A percentile compares a stretch with the other conserved stretches of the same genome.
phyloP scores from a whole-genome alignment of 2,329 filamentous ascomycete species.

The Nothophaeocryptopus gaeumannii region DNA sequence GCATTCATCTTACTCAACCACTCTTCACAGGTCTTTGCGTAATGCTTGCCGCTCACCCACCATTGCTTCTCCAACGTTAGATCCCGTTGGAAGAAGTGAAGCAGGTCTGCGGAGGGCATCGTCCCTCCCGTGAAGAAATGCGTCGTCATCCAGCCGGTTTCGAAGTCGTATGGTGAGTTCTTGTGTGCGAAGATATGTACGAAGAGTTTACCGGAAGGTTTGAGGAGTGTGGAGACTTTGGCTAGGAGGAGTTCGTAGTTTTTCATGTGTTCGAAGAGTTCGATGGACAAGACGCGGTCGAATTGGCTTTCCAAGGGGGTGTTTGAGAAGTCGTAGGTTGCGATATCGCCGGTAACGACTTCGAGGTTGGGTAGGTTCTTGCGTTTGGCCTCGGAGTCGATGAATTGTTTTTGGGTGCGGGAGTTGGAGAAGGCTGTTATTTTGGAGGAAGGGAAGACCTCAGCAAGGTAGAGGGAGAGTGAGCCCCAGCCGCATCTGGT shows the following conservation, averaged over 20 bases:
- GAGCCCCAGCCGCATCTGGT: constrained; percentile 67
- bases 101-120: constrained; percentile 65
- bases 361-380: constrained; percentile 60
- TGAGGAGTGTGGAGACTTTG: constrained; percentile 60
- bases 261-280: constrained; percentile 76
- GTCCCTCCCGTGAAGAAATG: constrained; percentile 72
- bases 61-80: constrained; percentile 61
- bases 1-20: constrained; percentile 62
- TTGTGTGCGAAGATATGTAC: constrained; percentile 67
- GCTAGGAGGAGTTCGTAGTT: constrained; percentile 67
- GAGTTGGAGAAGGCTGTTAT: constrained; percentile 70
- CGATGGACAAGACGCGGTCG: constrained; percentile 66
- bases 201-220: constrained; percentile 64
- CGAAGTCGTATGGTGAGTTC: constrained; percentile 66
- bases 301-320: constrained; percentile 43
- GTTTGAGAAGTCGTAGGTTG: constrained; percentile 61
- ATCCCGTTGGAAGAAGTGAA: constrained; percentile 65
- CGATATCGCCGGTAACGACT: constrained; percentile 66
- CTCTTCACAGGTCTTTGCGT: constrained; percentile 68
- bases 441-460: constrained; percentile 59
- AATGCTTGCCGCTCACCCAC: constrained; percentile 69
- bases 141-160: constrained; percentile 70
- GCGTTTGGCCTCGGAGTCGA: constrained; percentile 56
- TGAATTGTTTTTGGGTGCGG: constrained; percentile 64
- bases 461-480: constrained; percentile 62